Evolutionary conservation across 2,329 filamentous ascomycete genomes (phyloP).

Genomic region (Xylariales sp.): DNA sequence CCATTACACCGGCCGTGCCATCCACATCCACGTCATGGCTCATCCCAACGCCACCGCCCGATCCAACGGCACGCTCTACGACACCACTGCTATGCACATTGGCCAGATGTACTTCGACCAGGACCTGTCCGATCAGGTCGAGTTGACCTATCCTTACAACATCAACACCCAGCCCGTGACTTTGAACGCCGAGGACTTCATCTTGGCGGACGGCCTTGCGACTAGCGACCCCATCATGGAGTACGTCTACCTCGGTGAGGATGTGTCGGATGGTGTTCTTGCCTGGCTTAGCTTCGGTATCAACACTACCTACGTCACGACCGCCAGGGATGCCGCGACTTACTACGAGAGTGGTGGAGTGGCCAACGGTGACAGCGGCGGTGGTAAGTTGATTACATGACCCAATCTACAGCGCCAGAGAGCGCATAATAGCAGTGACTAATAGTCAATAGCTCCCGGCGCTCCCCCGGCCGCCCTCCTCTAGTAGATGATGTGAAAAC

Average conservation of each 20-base stretch:
- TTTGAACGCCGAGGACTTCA: conserved; percentile 3
- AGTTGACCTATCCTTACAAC: conserved; percentile 1
- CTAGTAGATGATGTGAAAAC: too few species aligned
- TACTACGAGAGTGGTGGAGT: conserved; percentile 19
- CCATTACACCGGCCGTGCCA: conserved; percentile 39
- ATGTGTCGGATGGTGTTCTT: conserved; percentile 41
- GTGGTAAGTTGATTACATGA: too few species aligned
- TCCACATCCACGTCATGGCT: conserved; percentile 45
- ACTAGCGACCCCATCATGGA: conserved; percentile 28
- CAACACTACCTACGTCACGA: conserved; percentile 20
- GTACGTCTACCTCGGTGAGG: conserved; percentile 48
- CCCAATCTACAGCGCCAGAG: too few species aligned
- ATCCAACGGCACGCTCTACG: conserved; percentile 41
- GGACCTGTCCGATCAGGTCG: conserved; percentile 37
- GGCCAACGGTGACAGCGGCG: conserved; percentile 9
- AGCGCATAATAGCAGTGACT: too few species aligned
- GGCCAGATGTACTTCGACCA: conserved; percentile 65
- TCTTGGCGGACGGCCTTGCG: conserved; percentile 4
- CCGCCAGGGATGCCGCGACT: conserved; percentile 15
- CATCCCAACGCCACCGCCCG: conserved; percentile 34
- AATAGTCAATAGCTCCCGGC: too few species aligned
- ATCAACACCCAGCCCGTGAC: conserved; percentile 6
- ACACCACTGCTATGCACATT: conserved; percentile 46
- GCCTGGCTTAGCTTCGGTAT: conserved; percentile 46
- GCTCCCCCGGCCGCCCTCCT: too few species aligned